These are phyloP conservation scores for Linderina pennispora DNA, from an alignment of 192 early-diverging fungal species.

Conservation along the genomic window DNA sequence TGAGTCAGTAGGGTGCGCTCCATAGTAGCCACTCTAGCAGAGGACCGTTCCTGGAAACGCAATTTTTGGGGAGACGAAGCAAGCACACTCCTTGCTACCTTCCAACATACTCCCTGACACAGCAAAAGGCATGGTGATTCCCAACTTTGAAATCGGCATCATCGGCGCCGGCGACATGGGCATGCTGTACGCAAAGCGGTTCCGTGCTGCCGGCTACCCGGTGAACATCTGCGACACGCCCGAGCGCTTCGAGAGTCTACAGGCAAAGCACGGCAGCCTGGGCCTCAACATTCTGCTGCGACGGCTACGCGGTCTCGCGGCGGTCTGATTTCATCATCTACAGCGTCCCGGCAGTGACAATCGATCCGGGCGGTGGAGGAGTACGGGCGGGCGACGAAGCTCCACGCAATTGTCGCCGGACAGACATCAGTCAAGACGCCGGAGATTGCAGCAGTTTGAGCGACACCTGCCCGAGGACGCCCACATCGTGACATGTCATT, in stretches of 20 bases:
- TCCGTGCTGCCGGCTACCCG: constrained; percentile 66
- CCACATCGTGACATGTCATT: constrained; percentile 93
- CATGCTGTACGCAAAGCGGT: constrained; percentile 70
- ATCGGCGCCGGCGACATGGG: constrained; percentile 98
- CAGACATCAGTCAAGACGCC: constrained; percentile 97
- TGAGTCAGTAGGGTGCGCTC: too few species aligned
- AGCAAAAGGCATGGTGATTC: constrained; percentile 15
- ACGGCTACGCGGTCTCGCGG: constrained; percentile 83
- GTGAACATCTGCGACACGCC: constrained; percentile 90
- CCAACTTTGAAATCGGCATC: constrained; percentile 68
- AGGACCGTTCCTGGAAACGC: too few species aligned
- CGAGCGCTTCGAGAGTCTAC: constrained; percentile 60
- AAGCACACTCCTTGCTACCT: background rate
- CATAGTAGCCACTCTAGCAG: too few species aligned
- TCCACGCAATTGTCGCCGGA: constrained; percentile 83
- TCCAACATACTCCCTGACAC: background rate
- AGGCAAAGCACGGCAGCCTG: constrained; percentile 50
- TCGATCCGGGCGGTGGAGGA: constrained; percentile 70
- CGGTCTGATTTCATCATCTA: constrained; percentile 88
- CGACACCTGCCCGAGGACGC: constrained; percentile 81
- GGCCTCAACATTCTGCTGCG: constrained; percentile 52
- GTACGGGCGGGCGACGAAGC: constrained; percentile 88
- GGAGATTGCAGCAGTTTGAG: constrained; percentile 87
- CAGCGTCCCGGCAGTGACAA: constrained; percentile 88
- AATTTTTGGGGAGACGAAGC: too few species aligned